These are phyloP conservation scores for Pseudomicrostroma phylloplanum DNA, from an alignment of 1,284 basidiomycete genomes.

Conservation along the genomic window DNA sequence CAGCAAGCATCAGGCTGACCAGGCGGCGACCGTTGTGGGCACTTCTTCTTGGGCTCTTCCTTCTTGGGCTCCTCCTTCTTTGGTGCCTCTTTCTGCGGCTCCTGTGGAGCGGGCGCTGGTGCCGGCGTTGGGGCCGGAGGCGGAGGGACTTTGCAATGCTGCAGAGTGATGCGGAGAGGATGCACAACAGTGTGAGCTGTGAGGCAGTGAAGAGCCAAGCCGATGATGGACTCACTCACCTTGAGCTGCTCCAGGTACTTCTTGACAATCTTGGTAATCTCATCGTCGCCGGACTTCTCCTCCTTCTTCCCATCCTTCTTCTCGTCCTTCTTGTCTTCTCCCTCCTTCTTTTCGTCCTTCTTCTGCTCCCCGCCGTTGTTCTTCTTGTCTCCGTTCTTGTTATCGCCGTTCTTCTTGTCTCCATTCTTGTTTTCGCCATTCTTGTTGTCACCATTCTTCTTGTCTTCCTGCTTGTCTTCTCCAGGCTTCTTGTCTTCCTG, in stretches of 20 bases:
- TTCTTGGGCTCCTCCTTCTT: constrained; percentile 1
- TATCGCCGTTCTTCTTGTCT: background rate
- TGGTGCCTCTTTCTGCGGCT: background rate
- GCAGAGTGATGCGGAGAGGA: background rate
- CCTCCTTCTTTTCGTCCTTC: constrained; percentile 1
- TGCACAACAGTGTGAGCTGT: background rate
- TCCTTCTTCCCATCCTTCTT: constrained; percentile 18
- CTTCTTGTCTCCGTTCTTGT: constrained; percentile 2
- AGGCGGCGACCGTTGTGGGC: background rate
- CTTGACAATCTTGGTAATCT: constrained; percentile 8
- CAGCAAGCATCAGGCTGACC: background rate
- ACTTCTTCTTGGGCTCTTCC: constrained; percentile 1
- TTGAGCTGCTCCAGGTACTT: constrained; percentile 2
- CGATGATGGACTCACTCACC: background rate
- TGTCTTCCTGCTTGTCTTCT: no score
- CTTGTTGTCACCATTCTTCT: no score
- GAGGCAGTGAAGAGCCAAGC: background rate
- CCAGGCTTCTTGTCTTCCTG: background rate
- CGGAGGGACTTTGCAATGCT: background rate
- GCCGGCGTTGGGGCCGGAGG: constrained; percentile 1
- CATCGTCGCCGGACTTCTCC: constrained; percentile 18
- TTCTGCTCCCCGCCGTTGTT: background rate
- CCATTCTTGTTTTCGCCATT: no score
- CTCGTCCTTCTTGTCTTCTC: constrained; percentile 1
- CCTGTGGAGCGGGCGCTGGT: background rate